Conservation (phyloP, 139 green algal genomes). For the Micromonas commoda region DNA sequence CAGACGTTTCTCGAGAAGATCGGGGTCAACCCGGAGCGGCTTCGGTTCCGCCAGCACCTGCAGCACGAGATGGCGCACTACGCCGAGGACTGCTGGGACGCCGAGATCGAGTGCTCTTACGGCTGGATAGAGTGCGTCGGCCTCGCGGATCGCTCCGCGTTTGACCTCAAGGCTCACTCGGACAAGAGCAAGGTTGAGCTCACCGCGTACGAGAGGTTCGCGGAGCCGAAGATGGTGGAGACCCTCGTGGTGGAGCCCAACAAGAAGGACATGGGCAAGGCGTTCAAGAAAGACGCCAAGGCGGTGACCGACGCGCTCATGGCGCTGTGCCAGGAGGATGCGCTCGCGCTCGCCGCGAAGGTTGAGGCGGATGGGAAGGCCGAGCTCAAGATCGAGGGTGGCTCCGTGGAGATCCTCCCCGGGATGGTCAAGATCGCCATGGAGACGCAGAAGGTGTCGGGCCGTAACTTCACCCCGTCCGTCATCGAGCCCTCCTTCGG, state of each 20-base stretch:
- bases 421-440: constrained; percentile 47
- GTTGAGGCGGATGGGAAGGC: constrained; percentile 43
- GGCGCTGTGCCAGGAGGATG: constrained; percentile 48
- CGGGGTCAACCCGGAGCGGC: constrained; percentile 71
- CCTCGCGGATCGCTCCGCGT: constrained; percentile 90
- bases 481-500: constrained; percentile 99
- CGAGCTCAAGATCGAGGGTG: constrained; percentile 34
- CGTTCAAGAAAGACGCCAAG: constrained; percentile 82
- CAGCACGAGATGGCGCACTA: constrained; percentile 90
- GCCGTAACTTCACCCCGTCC: constrained; percentile 72
- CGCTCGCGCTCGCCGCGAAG: constrained; percentile 44
- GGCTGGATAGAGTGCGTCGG: constrained; percentile 98
- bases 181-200: constrained; percentile 71
- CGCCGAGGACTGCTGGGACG: constrained; percentile 94
- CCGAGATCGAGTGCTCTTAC: constrained; percentile 91
- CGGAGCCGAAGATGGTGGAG: constrained; percentile 67
- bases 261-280: constrained; percentile 80
- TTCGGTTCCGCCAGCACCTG: constrained; percentile 96
- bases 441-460: constrained; percentile 54
- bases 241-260: constrained; percentile 61
- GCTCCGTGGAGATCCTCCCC: constrained; percentile 33
- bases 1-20: constrained; percentile 82
- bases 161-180: constrained; percentile 69
- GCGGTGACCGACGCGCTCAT: constrained; percentile 59
- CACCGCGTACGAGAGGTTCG: constrained; percentile 73